These are phyloP conservation scores for Alternaria incomplexa DNA, from an alignment of 2,329 filamentous ascomycete species.

Conservation along the genomic window DNA sequence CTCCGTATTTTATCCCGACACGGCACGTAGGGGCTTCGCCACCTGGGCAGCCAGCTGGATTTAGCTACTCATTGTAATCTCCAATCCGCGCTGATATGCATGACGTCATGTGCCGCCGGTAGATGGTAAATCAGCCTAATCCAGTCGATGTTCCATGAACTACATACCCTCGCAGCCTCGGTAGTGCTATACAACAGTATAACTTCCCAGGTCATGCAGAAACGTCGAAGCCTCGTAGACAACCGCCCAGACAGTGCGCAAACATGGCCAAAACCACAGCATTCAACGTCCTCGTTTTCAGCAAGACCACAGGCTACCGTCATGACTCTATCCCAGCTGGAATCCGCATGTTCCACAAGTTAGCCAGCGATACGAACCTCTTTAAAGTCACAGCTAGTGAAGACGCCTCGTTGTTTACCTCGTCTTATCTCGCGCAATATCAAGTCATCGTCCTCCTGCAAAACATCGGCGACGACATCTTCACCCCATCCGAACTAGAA, in stretches of 20 bases:
- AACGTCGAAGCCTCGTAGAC: no score
- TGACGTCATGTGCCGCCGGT: not conserved
- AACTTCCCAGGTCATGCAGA: not conserved
- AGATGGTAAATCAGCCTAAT: not conserved
- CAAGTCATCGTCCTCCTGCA: constrained; percentile 25
- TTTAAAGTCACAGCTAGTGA: constrained; percentile 26
- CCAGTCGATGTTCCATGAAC: not conserved
- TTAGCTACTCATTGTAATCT: not conserved
- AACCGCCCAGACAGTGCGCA: not conserved
- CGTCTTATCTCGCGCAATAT: constrained; percentile 8
- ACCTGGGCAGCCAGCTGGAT: not conserved
- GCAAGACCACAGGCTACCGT: constrained; percentile 36
- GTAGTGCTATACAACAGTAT: not conserved
- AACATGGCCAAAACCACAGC: not conserved
- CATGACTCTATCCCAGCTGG: constrained; percentile 32
- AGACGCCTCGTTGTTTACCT: constrained; percentile 21
- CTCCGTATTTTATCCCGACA: fast-evolving
- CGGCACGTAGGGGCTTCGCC: not conserved
- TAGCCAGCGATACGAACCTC: constrained; percentile 3
- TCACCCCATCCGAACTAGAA: constrained; percentile 14
- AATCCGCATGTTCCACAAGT: constrained; percentile 17
- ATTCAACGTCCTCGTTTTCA: constrained; percentile 31
- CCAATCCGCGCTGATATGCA: not conserved
- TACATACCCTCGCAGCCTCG: not conserved
- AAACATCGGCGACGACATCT: constrained; percentile 20